Evolutionary conservation across 2,329 filamentous ascomycete genomes (phyloP), one percentile per base, ranked within the genome.

Genomic region (Cercospora zeae-maydis): DNA sequence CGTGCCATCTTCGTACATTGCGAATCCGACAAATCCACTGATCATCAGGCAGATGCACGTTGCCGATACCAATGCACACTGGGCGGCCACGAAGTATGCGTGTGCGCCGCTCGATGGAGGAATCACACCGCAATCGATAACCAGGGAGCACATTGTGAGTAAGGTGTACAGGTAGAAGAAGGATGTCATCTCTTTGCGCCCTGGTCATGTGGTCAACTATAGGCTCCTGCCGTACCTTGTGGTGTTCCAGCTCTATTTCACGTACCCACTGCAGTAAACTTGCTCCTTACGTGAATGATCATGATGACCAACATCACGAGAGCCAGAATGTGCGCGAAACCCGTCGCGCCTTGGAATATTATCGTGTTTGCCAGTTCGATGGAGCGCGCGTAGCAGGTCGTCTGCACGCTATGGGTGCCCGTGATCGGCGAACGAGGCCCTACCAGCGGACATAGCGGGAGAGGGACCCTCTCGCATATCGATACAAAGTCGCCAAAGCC

Each of bases 161-260:
- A 93, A 82, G 83, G 96, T 90, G 81, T 96, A 99, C 67, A 96
- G 83, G 81, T 98, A 98, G 83, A 99, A 99, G 83, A 99, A 98
- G 54, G 89, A 91, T 56, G 91, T 90, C 73, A 88, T 88, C 72
- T 88, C 86, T 77, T 87, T 88, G 69, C 86, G 84, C 66, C 86
- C 86, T 87, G 67, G 51, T 45, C 34, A 57, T 27, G n/a, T 34
- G 24, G 55, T 66, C 49, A 66, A 62, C 57, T 42, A n/a, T 27
- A 4, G 42, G 45, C 13, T 63, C 27, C 42, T 37, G 19, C 37
- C 42, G 45, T 14, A 19, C 16, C 47, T 21, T 39, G 27, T 36
- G 21, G 14, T 64, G 19, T 37, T 45, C 34, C 36, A 42, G 24
- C 33, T 55, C 19, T 34, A 10, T 16, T 34, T 47, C 53, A 79